phyloP scores from a whole-genome alignment of 441 rosid genomes.

The Brassica balearica region DNA sequence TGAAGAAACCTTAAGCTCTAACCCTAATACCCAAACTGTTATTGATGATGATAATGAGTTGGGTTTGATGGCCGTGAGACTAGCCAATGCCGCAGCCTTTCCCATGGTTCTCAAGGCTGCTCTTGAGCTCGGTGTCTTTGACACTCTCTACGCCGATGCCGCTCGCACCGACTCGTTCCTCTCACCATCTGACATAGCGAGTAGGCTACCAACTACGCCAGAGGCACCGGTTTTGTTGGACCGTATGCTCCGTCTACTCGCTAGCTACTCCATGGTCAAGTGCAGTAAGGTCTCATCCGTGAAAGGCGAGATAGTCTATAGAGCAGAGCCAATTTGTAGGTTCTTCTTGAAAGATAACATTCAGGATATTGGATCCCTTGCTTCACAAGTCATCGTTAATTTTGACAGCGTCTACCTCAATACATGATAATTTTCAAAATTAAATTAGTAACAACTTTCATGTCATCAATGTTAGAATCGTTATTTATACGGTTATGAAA shows the following conservation, averaged over 20 bases:
- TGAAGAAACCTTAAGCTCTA: constrained; percentile 21
- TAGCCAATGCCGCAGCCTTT: constrained; percentile 34
- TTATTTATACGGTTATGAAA: too few relatives aligned
- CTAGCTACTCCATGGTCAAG: constrained; percentile 32
- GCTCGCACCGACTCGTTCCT: constrained; percentile 18
- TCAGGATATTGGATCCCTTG: constrained; percentile 40
- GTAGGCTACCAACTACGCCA: constrained; percentile 32
- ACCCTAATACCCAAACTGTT: constrained; percentile 3
- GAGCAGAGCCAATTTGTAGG: constrained; percentile 34
- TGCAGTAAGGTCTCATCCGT: not conserved
- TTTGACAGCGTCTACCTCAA: not conserved
- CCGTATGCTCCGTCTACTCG: constrained; percentile 42
- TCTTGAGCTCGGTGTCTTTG: constrained; percentile 41
- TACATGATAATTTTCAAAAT: not conserved
- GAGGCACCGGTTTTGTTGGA: constrained; percentile 38
- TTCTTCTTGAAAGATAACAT: constrained; percentile 38
- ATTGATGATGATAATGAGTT: constrained; percentile 24
- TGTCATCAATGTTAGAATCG: not conserved
- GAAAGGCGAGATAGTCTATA: not conserved
- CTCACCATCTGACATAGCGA: constrained; percentile 40
- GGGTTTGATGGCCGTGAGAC: constrained; percentile 24
- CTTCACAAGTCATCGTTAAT: constrained; percentile 36
- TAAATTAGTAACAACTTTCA: not conserved
- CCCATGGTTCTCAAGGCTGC: constrained; percentile 48
- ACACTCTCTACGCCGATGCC: constrained; percentile 32